Evolutionary conservation across 192 early-diverging fungal species (phyloP), one percentile per base, ranked within the genome.

Genomic region (Mycoemilia scoparia): DNA sequence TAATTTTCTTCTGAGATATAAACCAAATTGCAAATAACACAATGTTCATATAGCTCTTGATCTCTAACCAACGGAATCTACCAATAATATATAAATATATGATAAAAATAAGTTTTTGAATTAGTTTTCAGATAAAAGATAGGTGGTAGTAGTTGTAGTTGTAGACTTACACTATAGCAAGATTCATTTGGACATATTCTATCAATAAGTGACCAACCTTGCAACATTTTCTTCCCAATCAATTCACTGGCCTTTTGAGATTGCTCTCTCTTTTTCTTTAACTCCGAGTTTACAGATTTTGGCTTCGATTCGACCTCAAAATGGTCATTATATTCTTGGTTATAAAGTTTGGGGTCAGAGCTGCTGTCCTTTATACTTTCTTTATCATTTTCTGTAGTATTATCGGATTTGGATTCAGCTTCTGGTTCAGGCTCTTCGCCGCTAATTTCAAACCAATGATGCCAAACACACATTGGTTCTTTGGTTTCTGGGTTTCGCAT

Each of bases 141-240:
- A n/a, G n/a, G n/a, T n/a, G n/a, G n/a, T n/a, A n/a, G n/a, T n/a
- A n/a, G n/a, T n/a, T n/a, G n/a, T n/a, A n/a, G n/a, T n/a, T n/a
- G n/a, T n/a, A n/a, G n/a, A n/a, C n/a, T n/a, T n/a, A 60, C 51
- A 10, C 11, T 36, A 22, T 40, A 36, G 36, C 57, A 60, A 9
- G 17, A 19, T 9, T 39, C 39, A 15, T 46, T 50, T 3, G 57
- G 47, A 20, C 57, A 60, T 25, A 38, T 19, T 22, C 35, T 41
- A 13, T 54, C 57, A 16, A 60, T 38, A 51, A 60, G 43, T 7
- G 42, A 38, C 57, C 57, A 60, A 11, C 57, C 57, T 31, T 60
- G 43, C 27, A 60, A 24, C 14, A 60, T 38, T 27, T 42, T 38
- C 43, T 60, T 49, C 10, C 32, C 57, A 36, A 60, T 50, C 21